Evolutionary conservation across 108 stramenopile species (phyloP), one percentile per base, ranked within the genome.

Genomic region (Cyclotella kingstonii): DNA sequence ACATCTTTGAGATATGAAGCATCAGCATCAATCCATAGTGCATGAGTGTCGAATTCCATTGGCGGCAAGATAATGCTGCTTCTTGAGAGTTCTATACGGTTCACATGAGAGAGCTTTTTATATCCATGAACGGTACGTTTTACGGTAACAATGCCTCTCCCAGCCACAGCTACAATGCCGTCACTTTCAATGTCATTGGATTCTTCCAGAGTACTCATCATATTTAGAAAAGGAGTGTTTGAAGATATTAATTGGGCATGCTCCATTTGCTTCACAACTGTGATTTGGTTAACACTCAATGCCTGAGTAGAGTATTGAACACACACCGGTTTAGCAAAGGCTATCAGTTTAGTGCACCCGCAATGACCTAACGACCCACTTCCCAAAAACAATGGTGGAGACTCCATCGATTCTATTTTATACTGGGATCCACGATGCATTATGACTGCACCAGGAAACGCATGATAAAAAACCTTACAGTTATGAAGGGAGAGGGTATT

Each of bases 31-130:
- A 96, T 51, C 96, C 96, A 98, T 19, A 94, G 49, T 4, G 89
- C 98, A 54, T 78, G 77, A 5, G 92, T 97, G 39, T 91, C 94
- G 56, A 80, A 98, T 77, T 95, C 91, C 79, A 97, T 84, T 7
- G 91, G 77, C 0, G 98, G 98, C 12, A 98, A 54, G 0, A 83
- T 68, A 10, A 96, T 73, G 41, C 87, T 85, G n/a, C 82, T 77
- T 40, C 91, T 60, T 34, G 82, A 81, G 21, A 92, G 30, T 54
- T 93, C 91, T 33, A 62, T 74, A 42, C 91, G 40, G 26, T 84
- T 85, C 1, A 93, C 77, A 31, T 74, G 70, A 1, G 84, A 85
- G 10, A 93, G 60, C 43, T 82, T 84, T 60, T 85, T 87, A 73
- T 89, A 92, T 5, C 90, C 90, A 70, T 87, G 87, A 5, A 92